Evolutionary conservation across 306 rosid genomes (phyloP).

Genomic region (Sechiopsis laciniata): DNA sequence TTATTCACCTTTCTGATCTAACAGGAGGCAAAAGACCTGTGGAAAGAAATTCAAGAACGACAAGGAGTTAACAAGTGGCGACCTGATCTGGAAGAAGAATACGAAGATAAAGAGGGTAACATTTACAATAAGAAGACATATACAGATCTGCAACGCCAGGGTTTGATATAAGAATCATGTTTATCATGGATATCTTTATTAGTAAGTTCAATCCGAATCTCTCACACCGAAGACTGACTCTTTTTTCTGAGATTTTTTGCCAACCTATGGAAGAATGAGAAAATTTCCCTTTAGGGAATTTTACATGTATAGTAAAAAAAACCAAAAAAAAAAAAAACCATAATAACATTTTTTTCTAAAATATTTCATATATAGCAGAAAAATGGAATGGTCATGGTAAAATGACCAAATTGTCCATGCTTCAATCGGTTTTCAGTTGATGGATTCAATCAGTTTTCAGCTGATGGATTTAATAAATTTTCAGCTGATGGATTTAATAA

Average conservation of each 20-base stretch:
- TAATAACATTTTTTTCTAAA: too few relatives aligned
- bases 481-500: too few relatives aligned
- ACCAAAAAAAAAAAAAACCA: too few relatives aligned
- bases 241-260: neutral
- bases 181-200: conserved; percentile 5
- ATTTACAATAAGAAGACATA: conserved; percentile 94
- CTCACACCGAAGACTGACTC: neutral
- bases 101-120: conserved; percentile 97
- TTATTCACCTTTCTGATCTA: conserved; percentile 16
- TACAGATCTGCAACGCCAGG: conserved; percentile 95
- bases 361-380: too few relatives aligned
- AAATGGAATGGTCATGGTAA: too few relatives aligned
- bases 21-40: conserved; percentile 93
- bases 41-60: conserved; percentile 87
- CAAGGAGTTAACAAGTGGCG: conserved; percentile 97
- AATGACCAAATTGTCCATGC: too few relatives aligned
- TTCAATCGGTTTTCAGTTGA: too few relatives aligned
- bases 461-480: too few relatives aligned
- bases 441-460: too few relatives aligned
- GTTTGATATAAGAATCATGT: conserved; percentile 49
- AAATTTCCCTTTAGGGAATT: too few relatives aligned
- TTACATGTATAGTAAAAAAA: too few relatives aligned
- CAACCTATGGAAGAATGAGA: neutral
- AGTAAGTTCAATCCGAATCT: neutral
- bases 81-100: conserved; percentile 95